Conservation (phyloP, 1,139 yeast species). For the Candida tetrigidarum region DNA sequence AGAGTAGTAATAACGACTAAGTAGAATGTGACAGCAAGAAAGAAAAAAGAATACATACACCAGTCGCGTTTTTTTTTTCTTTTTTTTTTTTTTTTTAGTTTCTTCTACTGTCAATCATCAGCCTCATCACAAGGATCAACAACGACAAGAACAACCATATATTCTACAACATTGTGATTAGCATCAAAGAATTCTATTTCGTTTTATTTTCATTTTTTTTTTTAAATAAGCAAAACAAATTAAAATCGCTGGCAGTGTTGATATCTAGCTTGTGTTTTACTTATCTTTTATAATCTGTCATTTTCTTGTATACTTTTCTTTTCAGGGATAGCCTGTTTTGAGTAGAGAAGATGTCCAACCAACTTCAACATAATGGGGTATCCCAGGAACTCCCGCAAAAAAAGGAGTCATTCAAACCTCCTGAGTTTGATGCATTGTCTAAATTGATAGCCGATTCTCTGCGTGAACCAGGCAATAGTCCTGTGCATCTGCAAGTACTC, state of each 20-base stretch:
- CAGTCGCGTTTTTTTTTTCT: too few relatives aligned
- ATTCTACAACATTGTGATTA: too few relatives aligned
- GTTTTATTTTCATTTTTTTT: neutral
- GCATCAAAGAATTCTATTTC: neutral
- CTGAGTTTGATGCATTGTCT: conserved; percentile 30
- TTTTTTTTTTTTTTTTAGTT: too few relatives aligned
- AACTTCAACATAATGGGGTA: neutral
- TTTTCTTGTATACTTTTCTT: neutral
- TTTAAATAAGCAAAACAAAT: too few relatives aligned
- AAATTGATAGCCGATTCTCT: conserved; percentile 27
- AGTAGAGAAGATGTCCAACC: conserved; percentile 4
- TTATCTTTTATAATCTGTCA: neutral
- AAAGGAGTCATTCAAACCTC: conserved; percentile 21
- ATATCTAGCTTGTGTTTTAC: neutral
- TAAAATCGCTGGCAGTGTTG: neutral
- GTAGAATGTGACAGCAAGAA: too few relatives aligned
- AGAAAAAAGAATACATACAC: too few relatives aligned
- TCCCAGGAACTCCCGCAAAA: neutral
- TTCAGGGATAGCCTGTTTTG: too few relatives aligned
- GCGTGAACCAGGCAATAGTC: conserved; percentile 28
- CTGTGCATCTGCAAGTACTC: conserved; percentile 31
- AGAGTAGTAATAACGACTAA: too few relatives aligned
- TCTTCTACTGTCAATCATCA: too few relatives aligned
- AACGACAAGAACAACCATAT: too few relatives aligned
- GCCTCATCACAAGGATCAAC: too few relatives aligned